Conservation (phyloP, 2,329 filamentous ascomycete species). For the Leptographium procerum region DNA sequence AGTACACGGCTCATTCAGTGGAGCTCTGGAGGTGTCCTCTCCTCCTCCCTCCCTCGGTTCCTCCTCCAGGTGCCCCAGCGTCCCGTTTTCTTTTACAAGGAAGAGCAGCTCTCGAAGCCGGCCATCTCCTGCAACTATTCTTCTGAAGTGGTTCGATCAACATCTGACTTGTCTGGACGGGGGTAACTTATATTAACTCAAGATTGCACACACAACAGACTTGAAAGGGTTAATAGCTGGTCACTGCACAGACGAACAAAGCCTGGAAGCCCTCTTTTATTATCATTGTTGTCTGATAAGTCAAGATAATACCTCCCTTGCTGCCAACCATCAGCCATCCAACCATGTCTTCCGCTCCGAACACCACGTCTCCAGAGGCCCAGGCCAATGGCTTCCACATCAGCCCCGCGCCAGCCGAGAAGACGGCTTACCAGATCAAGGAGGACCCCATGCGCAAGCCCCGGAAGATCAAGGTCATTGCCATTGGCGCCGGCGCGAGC, state of each 20-base stretch:
- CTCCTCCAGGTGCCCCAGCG: too few relatives aligned
- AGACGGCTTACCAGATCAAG: neutral
- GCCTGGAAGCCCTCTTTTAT: neutral
- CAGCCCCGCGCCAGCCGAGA: neutral
- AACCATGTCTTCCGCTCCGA: neutral
- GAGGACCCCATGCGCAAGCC: slow-evolving; percentile 4
- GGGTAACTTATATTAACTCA: neutral
- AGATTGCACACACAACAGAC: neutral
- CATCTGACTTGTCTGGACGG: neutral
- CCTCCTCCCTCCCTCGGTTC: too few relatives aligned
- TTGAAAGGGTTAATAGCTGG: neutral
- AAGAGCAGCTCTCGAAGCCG: too few relatives aligned
- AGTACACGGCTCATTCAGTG: neutral
- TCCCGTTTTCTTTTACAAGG: neutral
- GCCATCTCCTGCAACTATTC: neutral
- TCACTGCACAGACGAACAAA: neutral
- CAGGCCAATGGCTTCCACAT: slow-evolving; percentile 5
- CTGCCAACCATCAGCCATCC: too few relatives aligned
- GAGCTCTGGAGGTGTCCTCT: neutral
- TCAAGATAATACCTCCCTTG: neutral
- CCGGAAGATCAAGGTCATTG: slow-evolving; percentile 6
- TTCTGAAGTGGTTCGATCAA: neutral
- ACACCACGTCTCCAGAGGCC: neutral
- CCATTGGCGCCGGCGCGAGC: slow-evolving; percentile 4
- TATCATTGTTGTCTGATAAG: too few relatives aligned